A percentile compares a stretch with the other conserved stretches of the same genome.
Conservation (phyloP, 805 yeast genomes). For the Zygoascus bituminiphila region DNA sequence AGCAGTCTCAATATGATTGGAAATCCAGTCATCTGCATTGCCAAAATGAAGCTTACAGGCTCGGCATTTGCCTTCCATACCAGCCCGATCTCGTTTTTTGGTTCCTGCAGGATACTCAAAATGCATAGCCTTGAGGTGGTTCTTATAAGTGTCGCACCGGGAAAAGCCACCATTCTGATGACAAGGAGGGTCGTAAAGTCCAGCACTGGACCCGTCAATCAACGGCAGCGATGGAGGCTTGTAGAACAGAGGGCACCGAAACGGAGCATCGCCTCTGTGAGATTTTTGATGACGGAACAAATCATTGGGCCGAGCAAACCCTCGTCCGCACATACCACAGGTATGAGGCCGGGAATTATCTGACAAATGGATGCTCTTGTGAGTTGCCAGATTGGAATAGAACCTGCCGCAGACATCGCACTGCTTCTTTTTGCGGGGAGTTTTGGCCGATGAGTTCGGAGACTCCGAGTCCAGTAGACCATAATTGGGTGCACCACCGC, state of each 20-base stretch:
- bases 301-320: conserved; percentile 84
- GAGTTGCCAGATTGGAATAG: conserved; percentile 78
- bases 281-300: conserved; percentile 76
- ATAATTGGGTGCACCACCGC: neutral
- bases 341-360: conserved; percentile 68
- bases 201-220: neutral
- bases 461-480: neutral
- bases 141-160: conserved; percentile 85
- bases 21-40: conserved; percentile 74
- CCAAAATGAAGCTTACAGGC: conserved; percentile 61
- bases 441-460: neutral
- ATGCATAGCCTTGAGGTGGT: conserved; percentile 83
- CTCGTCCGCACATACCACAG: conserved; percentile 71
- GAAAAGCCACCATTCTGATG: conserved; percentile 81
- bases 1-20: conserved; percentile 52
- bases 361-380: conserved; percentile 66
- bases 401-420: conserved; percentile 61
- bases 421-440: conserved; percentile 50
- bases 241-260: conserved; percentile 67
- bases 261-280: conserved; percentile 74
- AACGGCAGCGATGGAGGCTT: conserved; percentile 7
- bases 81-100: conserved; percentile 61
- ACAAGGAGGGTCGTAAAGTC: conserved; percentile 34
- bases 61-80: conserved; percentile 66
- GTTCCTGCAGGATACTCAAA: conserved; percentile 86